A percentile compares a stretch with the other conserved stretches of the same genome.
Conservation (phyloP, 345 rosid species). For the Murraya koenigii region DNA sequence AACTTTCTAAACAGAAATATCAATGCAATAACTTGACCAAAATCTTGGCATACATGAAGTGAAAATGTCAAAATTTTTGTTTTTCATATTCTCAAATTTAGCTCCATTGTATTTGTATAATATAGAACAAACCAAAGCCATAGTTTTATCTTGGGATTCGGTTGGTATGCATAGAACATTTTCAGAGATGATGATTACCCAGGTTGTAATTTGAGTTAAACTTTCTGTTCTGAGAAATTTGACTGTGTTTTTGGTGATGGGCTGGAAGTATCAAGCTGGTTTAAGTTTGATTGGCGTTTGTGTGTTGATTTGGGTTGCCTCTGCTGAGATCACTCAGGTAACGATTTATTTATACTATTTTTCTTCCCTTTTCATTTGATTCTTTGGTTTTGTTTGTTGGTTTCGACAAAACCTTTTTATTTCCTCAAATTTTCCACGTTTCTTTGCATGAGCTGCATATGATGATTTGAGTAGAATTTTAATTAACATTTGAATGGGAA, state of each 20-base stretch:
- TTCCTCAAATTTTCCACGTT: background rate
- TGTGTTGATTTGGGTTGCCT: conserved; percentile 53
- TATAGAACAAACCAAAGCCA: background rate
- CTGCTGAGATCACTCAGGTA: conserved; percentile 58
- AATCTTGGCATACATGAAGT: too few species aligned
- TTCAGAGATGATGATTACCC: background rate
- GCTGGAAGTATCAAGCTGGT: conserved; percentile 58
- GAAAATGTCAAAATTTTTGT: background rate
- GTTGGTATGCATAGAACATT: background rate
- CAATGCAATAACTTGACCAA: background rate
- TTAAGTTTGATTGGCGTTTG: conserved; percentile 44
- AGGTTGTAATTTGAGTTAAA: background rate
- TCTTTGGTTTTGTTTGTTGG: conserved; percentile 2
- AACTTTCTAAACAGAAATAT: background rate
- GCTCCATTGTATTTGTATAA: background rate
- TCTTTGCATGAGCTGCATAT: background rate
- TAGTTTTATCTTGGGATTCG: background rate
- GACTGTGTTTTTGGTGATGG: conserved; percentile 22
- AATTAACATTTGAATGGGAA: background rate
- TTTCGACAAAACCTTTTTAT: conserved; percentile 4
- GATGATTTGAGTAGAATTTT: background rate
- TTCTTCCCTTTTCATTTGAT: background rate
- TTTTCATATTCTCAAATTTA: background rate
- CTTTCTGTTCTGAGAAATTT: background rate
- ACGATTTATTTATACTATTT: background rate